A percentile compares a stretch with the other conserved stretches of the same genome.
These are phyloP conservation scores for Phlyctochytrium bullatum DNA, from an alignment of 192 early-diverging fungal genomes.

Conservation along the genomic window DNA sequence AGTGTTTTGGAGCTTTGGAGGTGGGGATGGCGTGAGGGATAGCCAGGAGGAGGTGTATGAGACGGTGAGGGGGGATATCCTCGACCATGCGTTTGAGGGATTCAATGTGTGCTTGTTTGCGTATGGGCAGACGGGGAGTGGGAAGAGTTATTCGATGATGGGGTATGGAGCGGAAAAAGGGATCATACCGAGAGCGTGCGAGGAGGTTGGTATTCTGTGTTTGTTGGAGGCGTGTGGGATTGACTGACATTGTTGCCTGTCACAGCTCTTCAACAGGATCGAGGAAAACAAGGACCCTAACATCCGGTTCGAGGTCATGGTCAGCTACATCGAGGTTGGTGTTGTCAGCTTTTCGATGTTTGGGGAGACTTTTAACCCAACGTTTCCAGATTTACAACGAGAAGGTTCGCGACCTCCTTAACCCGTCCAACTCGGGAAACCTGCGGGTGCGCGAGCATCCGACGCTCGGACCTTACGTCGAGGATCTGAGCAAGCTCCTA, in stretches of 20 bases:
- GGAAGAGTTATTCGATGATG: slow-evolving; percentile 73
- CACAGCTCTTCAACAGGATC: slow-evolving; percentile 71
- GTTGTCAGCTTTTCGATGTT: slow-evolving; percentile 17
- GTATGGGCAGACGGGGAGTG: slow-evolving; percentile 83
- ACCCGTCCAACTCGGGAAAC: slow-evolving; percentile 36
- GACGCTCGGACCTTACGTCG: slow-evolving; percentile 73
- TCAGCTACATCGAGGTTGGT: slow-evolving; percentile 88
- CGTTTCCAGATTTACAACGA: slow-evolving; percentile 85
- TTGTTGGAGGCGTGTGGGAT: no score
- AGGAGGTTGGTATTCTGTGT: no score
- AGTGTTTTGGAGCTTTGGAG: slow-evolving; percentile 75
- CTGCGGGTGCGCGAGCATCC: slow-evolving; percentile 68
- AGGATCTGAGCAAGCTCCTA: slow-evolving; percentile 83
- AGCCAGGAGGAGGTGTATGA: slow-evolving; percentile 75
- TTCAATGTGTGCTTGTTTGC: slow-evolving; percentile 95
- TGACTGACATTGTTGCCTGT: no score
- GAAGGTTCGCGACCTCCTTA: slow-evolving; percentile 87
- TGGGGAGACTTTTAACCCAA: slow-evolving; percentile 39
- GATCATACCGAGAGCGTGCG: slow-evolving; percentile 83
- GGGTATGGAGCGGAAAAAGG: slow-evolving; percentile 48
- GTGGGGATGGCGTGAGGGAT: slow-evolving; percentile 46
- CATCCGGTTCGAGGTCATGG: slow-evolving; percentile 45
- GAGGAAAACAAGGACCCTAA: slow-evolving; percentile 29
- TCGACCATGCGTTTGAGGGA: slow-evolving; percentile 84
- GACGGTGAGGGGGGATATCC: slow-evolving; percentile 70